Base-by-base conservation (phyloP, 2,329 filamentous ascomycete genomes). In the Colletotrichum graminicola region DNA sequence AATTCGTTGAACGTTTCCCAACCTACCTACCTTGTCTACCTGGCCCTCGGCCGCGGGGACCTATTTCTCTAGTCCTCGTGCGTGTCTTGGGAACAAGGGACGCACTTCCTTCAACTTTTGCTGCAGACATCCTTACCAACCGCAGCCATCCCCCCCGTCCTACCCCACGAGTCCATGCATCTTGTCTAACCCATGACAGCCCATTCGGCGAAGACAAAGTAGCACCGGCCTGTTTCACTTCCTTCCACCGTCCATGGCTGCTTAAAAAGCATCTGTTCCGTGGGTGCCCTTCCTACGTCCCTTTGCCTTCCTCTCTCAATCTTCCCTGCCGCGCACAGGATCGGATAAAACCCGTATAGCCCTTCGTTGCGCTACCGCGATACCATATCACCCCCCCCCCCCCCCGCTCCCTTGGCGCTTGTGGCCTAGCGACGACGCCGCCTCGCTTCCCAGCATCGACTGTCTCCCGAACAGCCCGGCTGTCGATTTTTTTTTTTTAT, bases 201-300 rank as follows among this genome's bases (percentile, higher is more conserved):
- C 63, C 52, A 73, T 72, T 71, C 67, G 68, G 66, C 73, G 60
- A 73, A 62, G 62, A 52, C 63, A 62, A 66, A 73, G 80, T 81
- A 76, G 78, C 79, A 81, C 80, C 72, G 76, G 67, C 76, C 76
- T 81, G 80, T 81, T 80, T 80, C 79, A 79, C 75, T 79, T 74
- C 74, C 67, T 66, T 73, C 59, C 65, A 63, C 65, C 64, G 45
- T 63, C 71, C 51, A 66, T 68, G 65, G 63, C 67, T 66, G 65
- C 55, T 69, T 62, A 66, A 72, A 69, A 72, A 70, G 47, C 66
- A 71, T 61, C 61, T 65, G 52, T 21, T 51, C 23, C 70, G 52
- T 71, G 21, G 39, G 34, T 43, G 49, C 47, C 61, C 55, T 23
- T 63, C 51, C 52, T 61, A 34, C 29, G 49, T 65, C 45, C 60